Conservation (phyloP, 2,329 filamentous ascomycete genomes). For the Gliomastix tumulicola region DNA sequence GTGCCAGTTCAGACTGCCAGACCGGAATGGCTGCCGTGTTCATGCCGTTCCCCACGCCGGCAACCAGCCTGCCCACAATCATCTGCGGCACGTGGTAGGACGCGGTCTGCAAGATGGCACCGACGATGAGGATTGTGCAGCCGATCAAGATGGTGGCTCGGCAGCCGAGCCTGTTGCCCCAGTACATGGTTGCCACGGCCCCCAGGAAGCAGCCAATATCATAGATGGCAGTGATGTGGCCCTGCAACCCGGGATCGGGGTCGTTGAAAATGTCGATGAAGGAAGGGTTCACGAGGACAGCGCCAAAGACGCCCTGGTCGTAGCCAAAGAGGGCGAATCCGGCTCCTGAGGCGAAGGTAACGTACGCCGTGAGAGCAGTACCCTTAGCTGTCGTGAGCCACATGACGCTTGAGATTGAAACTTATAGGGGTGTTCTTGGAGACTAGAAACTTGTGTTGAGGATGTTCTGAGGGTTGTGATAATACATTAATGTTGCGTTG, state of each 20-base stretch:
- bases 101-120: slow-evolving; percentile 6
- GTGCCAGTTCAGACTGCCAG: slow-evolving; percentile 27
- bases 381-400: background rate
- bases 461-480: too few species aligned
- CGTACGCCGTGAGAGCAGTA: slow-evolving; percentile 3
- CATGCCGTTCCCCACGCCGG: slow-evolving; percentile 36
- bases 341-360: slow-evolving; percentile 4
- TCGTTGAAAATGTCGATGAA: slow-evolving; percentile 25
- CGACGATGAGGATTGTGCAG: slow-evolving; percentile 2
- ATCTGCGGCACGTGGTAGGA: slow-evolving; percentile 8
- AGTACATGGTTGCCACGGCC: slow-evolving; percentile 27
- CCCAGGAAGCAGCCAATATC: slow-evolving; percentile 40
- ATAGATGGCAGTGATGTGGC: slow-evolving; percentile 26
- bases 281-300: slow-evolving; percentile 20
- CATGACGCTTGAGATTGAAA: too few species aligned
- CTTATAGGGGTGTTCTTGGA: too few species aligned
- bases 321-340: slow-evolving; percentile 20
- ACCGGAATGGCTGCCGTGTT: slow-evolving; percentile 28
- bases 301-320: slow-evolving; percentile 30
- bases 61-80: slow-evolving; percentile 20
- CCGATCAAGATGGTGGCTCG: slow-evolving; percentile 23
- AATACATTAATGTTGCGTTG: too few species aligned
- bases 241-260: slow-evolving; percentile 20
- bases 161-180: slow-evolving; percentile 36
- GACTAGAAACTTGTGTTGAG: too few species aligned